Percentiles rank a stretch among this genome's conserved stretches.
phyloP scores from a whole-genome alignment of 2,329 filamentous ascomycete species.

The Claviceps sp. region DNA sequence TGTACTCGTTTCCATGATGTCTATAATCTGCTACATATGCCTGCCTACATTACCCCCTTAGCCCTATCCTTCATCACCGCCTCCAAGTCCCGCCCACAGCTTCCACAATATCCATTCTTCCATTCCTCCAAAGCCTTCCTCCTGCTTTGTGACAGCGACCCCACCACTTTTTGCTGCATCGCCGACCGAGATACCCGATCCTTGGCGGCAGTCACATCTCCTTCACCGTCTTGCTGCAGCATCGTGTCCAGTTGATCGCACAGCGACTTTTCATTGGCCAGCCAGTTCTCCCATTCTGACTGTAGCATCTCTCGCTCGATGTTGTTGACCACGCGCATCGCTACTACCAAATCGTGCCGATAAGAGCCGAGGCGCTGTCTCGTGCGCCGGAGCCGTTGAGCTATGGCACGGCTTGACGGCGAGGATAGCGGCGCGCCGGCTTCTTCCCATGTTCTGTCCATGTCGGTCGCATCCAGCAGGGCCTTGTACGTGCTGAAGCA shows the following conservation, averaged over 20 bases:
- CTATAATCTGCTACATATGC: no score
- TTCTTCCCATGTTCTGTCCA: constrained; percentile 42
- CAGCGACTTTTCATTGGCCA: constrained; percentile 61
- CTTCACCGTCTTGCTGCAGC: constrained; percentile 21
- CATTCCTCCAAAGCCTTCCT: constrained; percentile 30
- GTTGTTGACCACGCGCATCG: constrained; percentile 77
- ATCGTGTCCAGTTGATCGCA: constrained; percentile 50
- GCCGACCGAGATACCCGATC: constrained; percentile 8
- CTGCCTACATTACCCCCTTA: constrained; percentile 11
- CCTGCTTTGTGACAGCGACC: constrained; percentile 16
- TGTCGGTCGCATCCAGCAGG: constrained; percentile 43
- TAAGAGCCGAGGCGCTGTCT: constrained; percentile 72
- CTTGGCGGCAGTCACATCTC: constrained; percentile 7
- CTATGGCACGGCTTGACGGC: constrained; percentile 37
- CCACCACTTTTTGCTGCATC: constrained; percentile 19
- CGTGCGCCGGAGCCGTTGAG: constrained; percentile 60
- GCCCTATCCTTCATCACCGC: constrained; percentile 18
- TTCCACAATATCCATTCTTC: constrained; percentile 42
- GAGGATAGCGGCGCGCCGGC: constrained; percentile 34
- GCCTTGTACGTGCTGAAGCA: constrained; percentile 49
- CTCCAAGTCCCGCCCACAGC: constrained; percentile 34
- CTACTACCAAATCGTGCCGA: constrained; percentile 80
- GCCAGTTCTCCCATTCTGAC: constrained; percentile 89
- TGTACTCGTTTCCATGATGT: no score
- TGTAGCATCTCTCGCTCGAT: constrained; percentile 77